phyloP scores from a whole-genome alignment of 495 filamentous ascomycete species.

The Parmelia sp. region DNA sequence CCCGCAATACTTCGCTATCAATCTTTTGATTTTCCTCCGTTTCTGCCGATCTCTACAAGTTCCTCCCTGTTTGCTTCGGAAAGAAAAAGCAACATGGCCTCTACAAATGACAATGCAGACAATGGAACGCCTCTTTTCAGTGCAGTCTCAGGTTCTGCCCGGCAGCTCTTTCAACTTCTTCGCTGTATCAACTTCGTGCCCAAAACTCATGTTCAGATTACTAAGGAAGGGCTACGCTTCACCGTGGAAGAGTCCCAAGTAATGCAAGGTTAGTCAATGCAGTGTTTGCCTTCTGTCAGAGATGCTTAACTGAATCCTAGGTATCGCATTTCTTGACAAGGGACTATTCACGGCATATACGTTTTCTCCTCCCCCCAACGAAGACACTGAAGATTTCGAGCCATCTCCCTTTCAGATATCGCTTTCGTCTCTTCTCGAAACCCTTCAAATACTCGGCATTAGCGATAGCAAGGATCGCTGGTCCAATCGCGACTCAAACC shows the following conservation, averaged over 20 bases:
- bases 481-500: slow-evolving; percentile 47
- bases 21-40: not conserved
- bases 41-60: not conserved
- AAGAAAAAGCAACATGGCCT: slow-evolving; percentile 15
- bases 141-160: slow-evolving; percentile 77
- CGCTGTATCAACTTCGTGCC: slow-evolving; percentile 77
- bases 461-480: slow-evolving; percentile 55
- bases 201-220: slow-evolving; percentile 79
- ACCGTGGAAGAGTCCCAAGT: slow-evolving; percentile 76
- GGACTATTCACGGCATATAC: slow-evolving; percentile 78
- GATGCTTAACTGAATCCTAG: slow-evolving; percentile 33
- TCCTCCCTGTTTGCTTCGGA: not conserved
- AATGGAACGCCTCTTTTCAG: slow-evolving; percentile 56
- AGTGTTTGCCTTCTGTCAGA: not conserved
- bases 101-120: slow-evolving; percentile 21
- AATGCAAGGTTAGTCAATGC: slow-evolving; percentile 62
- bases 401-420: slow-evolving; percentile 69
- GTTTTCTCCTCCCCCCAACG: slow-evolving; percentile 47
- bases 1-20: not conserved
- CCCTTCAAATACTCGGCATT: slow-evolving; percentile 85
- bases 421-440: slow-evolving; percentile 81
- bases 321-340: slow-evolving; percentile 76
- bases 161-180: slow-evolving; percentile 83
- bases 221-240: slow-evolving; percentile 75
- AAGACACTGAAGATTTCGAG: slow-evolving; percentile 34